Evolutionary conservation across 805 yeast species (phyloP).

Genomic region (Candida insectorum): DNA sequence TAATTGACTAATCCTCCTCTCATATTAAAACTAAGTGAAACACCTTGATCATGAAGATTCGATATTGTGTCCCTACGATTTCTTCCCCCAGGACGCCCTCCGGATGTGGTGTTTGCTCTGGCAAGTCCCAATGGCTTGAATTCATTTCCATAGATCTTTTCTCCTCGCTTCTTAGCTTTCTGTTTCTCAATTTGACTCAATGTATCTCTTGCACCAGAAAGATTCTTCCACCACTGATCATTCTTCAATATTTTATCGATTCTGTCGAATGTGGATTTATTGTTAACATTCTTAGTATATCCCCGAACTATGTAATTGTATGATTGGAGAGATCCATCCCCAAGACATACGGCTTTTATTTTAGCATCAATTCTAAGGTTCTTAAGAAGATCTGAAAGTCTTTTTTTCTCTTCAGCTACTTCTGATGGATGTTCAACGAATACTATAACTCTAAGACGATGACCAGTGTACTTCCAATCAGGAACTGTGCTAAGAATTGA

Average conservation of each 20-base stretch:
- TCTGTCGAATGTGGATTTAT: constrained; percentile 27
- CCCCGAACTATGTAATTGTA: constrained; percentile 83
- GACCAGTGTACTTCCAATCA: constrained; percentile 75
- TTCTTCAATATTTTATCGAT: constrained; percentile 50
- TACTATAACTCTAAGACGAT: constrained; percentile 73
- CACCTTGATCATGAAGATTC: constrained; percentile 69
- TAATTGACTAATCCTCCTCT: constrained; percentile 37
- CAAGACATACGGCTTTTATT: constrained; percentile 69
- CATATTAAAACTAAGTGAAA: constrained; percentile 67
- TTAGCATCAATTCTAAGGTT: constrained; percentile 84
- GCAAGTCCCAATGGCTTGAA: constrained; percentile 9
- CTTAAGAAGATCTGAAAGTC: constrained; percentile 63
- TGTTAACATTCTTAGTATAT: constrained; percentile 30
- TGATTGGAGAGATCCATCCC: constrained; percentile 48
- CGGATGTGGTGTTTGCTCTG: constrained; percentile 2
- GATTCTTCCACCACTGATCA: constrained; percentile 87
- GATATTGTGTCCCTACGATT: constrained; percentile 53
- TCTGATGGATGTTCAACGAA: constrained; percentile 81
- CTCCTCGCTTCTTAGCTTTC: constrained; percentile 10
- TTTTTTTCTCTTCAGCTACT: constrained; percentile 60
- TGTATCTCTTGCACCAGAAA: constrained; percentile 54
- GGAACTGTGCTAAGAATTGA: constrained; percentile 92
- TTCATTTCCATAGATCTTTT: background rate
- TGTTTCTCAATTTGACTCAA: constrained; percentile 31
- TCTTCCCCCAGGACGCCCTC: constrained; percentile 2